phyloP scores from a whole-genome alignment of 2,329 filamentous ascomycete genomes.

The Diaporthe sp. region DNA sequence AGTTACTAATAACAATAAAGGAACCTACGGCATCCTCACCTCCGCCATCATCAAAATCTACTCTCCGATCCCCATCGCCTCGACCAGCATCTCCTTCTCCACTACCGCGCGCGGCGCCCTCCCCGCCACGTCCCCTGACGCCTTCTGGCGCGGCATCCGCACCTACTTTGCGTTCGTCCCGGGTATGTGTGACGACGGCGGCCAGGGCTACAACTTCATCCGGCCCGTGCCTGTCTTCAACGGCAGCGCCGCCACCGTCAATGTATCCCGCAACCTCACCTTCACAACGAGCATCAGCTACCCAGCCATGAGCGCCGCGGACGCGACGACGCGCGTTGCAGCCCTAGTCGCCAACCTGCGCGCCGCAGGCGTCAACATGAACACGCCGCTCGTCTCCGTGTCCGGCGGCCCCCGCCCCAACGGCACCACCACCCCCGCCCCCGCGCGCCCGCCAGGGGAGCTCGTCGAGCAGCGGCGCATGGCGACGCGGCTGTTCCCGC shows the following conservation, averaged over 20 bases:
- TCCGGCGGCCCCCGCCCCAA: background rate
- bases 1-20: background rate
- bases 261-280: background rate
- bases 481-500: conserved; percentile 54
- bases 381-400: background rate
- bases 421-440: background rate
- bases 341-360: conserved; percentile 5
- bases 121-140: conserved; percentile 30
- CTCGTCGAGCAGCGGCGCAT: conserved; percentile 32
- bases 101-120: background rate
- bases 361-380: conserved; percentile 1
- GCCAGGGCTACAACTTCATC: conserved; percentile 52
- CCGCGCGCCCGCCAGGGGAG: background rate
- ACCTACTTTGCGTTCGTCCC: conserved; percentile 52
- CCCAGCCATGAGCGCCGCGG: conserved; percentile 16
- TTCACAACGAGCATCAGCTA: conserved; percentile 28
- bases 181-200: conserved; percentile 51
- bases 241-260: background rate
- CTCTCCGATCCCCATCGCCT: conserved; percentile 1
- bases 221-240: conserved; percentile 12
- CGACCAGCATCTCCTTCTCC: conserved; percentile 17
- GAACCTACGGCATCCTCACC: conserved; percentile 29
- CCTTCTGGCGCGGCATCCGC: conserved; percentile 51
- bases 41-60: conserved; percentile 24
- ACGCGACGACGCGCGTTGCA: conserved; percentile 3